Evolutionary conservation across 169 alveolate genomes (phyloP), one percentile per base, ranked within the genome.

Genomic region (Eimeria brunetti): DNA sequence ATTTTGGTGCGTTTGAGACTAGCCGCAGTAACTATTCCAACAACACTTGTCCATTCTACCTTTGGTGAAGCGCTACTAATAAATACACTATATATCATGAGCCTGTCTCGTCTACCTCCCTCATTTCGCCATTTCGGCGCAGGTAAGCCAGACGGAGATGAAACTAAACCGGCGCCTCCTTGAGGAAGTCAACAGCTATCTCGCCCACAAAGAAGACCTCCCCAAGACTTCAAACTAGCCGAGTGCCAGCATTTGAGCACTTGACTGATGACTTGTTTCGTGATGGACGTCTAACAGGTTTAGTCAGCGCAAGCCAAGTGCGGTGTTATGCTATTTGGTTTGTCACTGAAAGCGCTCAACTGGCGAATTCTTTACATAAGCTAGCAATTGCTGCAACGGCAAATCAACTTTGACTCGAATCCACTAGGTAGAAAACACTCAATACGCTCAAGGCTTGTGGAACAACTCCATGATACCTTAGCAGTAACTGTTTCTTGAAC

Each of bases 121-220:
- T 56, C 16, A 9, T 20, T 73, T 27, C 41, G 16, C 36, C 30
- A 49, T 4, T 60, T 20, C 16, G 4, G n/a, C 44, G 60, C 92
- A 86, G 92, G 92, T 86, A 36, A 86, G 92, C 44, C 81, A 86
- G 92, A 86, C 92, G 53, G 92, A 86, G 81, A 86, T 86, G 92
- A 86, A 86, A 67, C 92, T 86, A 30, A 86, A 86, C 30, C 81
- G 92, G 81, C 92, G 60, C 64, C 92, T 86, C 20, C 92, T 86
- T 86, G 92, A 86, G 53, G 92, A 86, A 62, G 92, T 86, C 75
- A 86, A 86, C 92, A 44, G 22, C 92, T 86, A 86, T 38, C 49
- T 62, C 30, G 60, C 73, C 11, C 56, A 33, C 92, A 58, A 58
- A 38, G 12, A 27, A 41, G 16, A 8, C 76, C 90, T 14, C 8